Evolutionary conservation across 2,329 filamentous ascomycete genomes (phyloP).

Genomic region (Colletotrichum melonis): DNA sequence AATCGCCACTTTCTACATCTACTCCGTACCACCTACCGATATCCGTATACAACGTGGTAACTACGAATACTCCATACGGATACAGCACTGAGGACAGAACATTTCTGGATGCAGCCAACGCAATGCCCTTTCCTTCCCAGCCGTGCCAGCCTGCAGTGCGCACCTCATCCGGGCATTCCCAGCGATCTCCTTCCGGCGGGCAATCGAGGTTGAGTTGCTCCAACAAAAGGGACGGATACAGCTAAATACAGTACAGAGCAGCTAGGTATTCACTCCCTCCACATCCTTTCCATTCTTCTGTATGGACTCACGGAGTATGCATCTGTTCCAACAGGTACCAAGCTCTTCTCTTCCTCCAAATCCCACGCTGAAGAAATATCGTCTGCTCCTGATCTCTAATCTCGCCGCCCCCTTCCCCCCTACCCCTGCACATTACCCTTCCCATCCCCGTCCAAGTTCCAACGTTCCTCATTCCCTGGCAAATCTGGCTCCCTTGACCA

Average conservation of each 20-base stretch:
- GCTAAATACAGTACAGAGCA: not conserved
- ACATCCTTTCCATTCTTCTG: not conserved
- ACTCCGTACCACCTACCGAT: no score
- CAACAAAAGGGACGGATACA: not conserved
- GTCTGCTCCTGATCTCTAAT: not conserved
- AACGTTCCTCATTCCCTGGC: not conserved
- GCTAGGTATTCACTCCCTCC: not conserved
- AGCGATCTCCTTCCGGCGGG: slow-evolving; percentile 24
- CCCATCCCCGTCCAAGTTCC: not conserved
- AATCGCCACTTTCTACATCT: not conserved
- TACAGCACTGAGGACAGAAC: not conserved
- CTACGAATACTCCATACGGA: no score
- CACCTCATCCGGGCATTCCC: not conserved
- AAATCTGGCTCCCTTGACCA: not conserved
- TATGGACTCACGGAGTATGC: not conserved
- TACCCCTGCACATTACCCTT: slow-evolving; percentile 2
- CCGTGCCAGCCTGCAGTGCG: not conserved
- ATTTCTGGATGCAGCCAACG: slow-evolving; percentile 3
- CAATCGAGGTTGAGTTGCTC: not conserved
- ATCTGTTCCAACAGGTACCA: not conserved
- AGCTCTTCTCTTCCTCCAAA: slow-evolving; percentile 5
- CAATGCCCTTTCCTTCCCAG: not conserved
- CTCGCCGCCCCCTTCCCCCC: not conserved
- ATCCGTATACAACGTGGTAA: no score
- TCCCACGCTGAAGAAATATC: slow-evolving; percentile 1